phyloP scores from a whole-genome alignment of 495 filamentous ascomycete genomes.

The Trichoderma virens region DNA sequence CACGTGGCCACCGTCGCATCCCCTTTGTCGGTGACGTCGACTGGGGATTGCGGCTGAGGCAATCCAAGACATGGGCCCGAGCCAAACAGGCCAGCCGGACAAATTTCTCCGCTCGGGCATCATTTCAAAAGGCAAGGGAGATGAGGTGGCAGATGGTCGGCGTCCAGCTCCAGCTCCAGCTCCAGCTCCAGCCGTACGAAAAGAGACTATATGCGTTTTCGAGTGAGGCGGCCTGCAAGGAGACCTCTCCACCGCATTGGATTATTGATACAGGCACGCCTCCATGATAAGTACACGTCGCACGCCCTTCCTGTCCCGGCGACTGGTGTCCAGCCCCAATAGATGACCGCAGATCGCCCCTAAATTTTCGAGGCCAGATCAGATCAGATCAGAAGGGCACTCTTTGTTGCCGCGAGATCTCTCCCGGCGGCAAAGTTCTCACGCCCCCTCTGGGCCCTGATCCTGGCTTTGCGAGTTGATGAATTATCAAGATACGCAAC shows the following conservation, averaged over 20 bases:
- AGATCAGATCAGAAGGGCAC: neutral
- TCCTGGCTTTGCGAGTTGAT: neutral
- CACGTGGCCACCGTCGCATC: conserved; percentile 2
- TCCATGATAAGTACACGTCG: neutral
- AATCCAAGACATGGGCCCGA: neutral
- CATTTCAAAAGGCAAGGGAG: neutral
- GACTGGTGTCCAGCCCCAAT: neutral
- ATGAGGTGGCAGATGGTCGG: neutral
- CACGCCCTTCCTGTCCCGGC: neutral
- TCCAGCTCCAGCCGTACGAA: neutral
- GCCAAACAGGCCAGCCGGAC: neutral
- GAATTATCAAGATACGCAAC: neutral
- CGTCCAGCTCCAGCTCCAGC: neutral
- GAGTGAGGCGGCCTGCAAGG: neutral
- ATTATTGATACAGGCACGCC: neutral
- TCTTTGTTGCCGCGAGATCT: neutral
- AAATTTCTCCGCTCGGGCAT: neutral
- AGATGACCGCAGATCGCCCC: conserved; percentile 4
- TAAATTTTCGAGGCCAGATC: conserved; percentile 1
- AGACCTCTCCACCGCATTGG: neutral
- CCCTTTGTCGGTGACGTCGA: neutral
- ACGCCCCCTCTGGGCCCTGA: neutral
- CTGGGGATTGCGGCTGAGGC: neutral
- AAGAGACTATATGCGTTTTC: neutral
- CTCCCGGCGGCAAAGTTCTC: conserved; percentile 1